Base-by-base conservation (phyloP, 1,139 yeast species). In the Blastobotrys buckinghamii region DNA sequence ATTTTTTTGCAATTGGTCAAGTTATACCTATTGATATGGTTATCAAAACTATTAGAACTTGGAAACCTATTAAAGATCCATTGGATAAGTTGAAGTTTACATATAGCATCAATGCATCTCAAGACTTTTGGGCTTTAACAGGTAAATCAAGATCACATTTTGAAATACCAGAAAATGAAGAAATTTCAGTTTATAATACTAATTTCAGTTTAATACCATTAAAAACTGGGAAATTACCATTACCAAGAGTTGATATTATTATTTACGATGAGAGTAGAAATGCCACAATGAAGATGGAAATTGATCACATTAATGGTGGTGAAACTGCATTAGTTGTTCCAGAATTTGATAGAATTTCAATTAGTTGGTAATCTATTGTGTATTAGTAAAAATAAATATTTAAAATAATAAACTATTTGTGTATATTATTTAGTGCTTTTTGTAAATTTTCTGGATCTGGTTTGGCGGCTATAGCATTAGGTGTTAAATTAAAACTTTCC, bases 321-420 rank as follows among this genome's bases (percentile, higher is more conserved):
- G 89, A 85, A 55, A 75, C 83, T 0, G 68, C 86, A 2, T 69
- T 84, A 48, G 82, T 88, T n/a, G 84, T 84, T 2, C 87, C 92
- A 0, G 88, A 82, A 51, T 64, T 78, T 33, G 82, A 81, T 51
- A 75, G 78, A 54, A 74, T 82, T 8, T 78, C 84, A 1, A 77
- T 81, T 54, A 68, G 82, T 1, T 79, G 82, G 60, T 81, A 66
- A 59, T 26, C 17, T 20, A 15, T 20, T 16, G 17, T 38, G 2
- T 35, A 9, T 35, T 35, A 5, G 4, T 32, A 4, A 32, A 32
- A 5, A 5, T 32, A 5, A 5, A 32, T 17, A 4, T 17, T 15
- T 5, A 5, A 15, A 17, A 32, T 32, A 5, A 7, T 4, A 5
- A 17, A 10, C 10, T 19, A n/a, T 26, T 17, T 16, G 26, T n/a